Evolutionary conservation across 768 basidiomycete genomes (phyloP), one percentile per base, ranked within the genome.

Genomic region (Hericium rajendrae): DNA sequence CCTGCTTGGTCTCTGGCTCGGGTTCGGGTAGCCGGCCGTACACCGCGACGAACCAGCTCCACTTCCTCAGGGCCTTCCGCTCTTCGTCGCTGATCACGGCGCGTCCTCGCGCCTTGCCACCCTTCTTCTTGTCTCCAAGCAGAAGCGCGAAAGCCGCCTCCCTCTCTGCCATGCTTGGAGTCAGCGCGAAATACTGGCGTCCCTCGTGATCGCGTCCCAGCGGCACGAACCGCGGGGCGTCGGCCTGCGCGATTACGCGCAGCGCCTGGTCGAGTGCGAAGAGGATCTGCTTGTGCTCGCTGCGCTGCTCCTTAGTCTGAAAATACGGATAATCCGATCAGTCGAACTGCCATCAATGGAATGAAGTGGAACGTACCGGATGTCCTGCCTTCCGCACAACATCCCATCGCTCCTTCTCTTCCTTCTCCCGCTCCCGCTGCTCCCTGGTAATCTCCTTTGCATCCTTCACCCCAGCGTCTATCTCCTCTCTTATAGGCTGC

Each of bases 21-120:
- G 57, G 70, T 18, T 67, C 60, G 0, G 83, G 81, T 59, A 71
- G 77, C 68, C 69, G 79, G 1, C 88, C 88, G 79, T 82, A 87
- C 1, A 89, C 85, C 4, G 79, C 82, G n/a, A 92, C 64, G 66
- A 88, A 86, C 85, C 85, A 89, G 1, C 81, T 75, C 88, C 89
- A 92, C 37, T 79, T 76, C 57, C 68, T 76, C 67, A 85, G 68
- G 38, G 73, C 69, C 20, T 68, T 66, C n/a, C 82, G 72, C n/a
- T 83, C 80, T 13, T 80, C 79, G 32, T 72, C 68, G 8, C 74
- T 64, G 24, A 75, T 32, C 69, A 71, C 26, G 67, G 66, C 55
- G 67, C 72, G 28, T 68, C 72, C 64, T 71, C 78, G 64, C 68
- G 77, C 65, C 70, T 78, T 57, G 69, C 68, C 59, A 54, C 69